Percentiles rank a stretch among this genome's conserved stretches.
Evolutionary conservation across 176 grass and related monocot species (phyloP).

Genomic region (Oryza nivara): DNA sequence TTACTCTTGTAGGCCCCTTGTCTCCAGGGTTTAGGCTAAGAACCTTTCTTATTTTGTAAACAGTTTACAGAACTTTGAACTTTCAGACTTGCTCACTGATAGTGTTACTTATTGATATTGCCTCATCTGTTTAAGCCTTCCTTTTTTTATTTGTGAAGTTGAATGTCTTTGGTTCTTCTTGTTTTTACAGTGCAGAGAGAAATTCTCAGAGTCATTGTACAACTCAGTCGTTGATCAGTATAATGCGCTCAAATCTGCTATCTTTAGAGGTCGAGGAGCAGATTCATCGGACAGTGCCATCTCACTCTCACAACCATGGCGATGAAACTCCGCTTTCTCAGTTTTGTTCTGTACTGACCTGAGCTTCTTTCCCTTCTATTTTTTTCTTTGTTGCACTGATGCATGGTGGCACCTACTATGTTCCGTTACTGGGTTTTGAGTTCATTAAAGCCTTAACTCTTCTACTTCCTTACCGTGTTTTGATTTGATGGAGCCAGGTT

Average conservation of each 20-base stretch:
- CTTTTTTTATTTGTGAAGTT: neutral
- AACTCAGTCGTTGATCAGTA: conserved; percentile 74
- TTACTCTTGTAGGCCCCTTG: neutral
- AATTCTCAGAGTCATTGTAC: conserved; percentile 65
- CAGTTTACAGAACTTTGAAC: conserved; percentile 9
- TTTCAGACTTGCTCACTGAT: conserved; percentile 14
- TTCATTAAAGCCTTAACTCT: neutral
- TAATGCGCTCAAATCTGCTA: conserved; percentile 74
- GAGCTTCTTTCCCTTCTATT: conserved; percentile 26
- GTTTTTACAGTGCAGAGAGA: conserved; percentile 63
- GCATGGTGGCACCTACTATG: neutral
- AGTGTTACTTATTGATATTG: neutral
- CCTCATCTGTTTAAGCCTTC: conserved; percentile 14
- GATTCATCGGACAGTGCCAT: conserved; percentile 53
- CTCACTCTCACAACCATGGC: conserved; percentile 89
- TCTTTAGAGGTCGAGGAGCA: conserved; percentile 56
- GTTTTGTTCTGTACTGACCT: conserved; percentile 35
- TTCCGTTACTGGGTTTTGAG: neutral
- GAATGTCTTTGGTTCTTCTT: conserved; percentile 8
- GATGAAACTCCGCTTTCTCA: conserved; percentile 41
- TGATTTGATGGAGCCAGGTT: neutral
- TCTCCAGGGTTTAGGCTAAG: neutral
- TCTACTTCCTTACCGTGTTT: neutral
- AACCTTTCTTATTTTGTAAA: conserved; percentile 1
- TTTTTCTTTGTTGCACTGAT: conserved; percentile 35